A percentile compares a stretch with the other conserved stretches of the same genome.
Evolutionary conservation across 306 rosid species (phyloP).

Genomic region (Cicer arietinum): DNA sequence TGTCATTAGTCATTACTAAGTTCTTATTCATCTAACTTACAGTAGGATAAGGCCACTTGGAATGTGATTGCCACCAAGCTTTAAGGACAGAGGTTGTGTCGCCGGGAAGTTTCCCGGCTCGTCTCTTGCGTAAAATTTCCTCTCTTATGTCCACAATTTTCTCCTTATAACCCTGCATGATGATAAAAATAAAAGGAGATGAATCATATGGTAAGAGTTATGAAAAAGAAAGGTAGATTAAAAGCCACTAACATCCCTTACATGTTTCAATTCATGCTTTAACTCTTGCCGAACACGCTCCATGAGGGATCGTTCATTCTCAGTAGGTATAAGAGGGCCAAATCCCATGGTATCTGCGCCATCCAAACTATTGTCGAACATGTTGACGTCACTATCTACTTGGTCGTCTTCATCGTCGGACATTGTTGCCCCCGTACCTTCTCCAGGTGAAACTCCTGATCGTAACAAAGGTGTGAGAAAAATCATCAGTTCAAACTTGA

Average conservation of each 20-base stretch:
- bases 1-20: no score
- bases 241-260: conserved; percentile 26
- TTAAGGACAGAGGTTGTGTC: conserved; percentile 91
- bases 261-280: conserved; percentile 88
- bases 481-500: conserved; percentile 27
- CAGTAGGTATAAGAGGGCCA: conserved; percentile 96
- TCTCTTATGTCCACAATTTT: conserved; percentile 93
- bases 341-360: conserved; percentile 87
- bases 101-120: conserved; percentile 98
- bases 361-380: conserved; percentile 75
- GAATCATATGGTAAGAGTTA: background rate
- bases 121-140: conserved; percentile 90
- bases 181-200: conserved; percentile 4
- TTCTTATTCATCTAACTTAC: conserved; percentile 56
- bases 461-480: conserved; percentile 27
- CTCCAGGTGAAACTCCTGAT: conserved; percentile 93
- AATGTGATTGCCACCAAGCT: conserved; percentile 95
- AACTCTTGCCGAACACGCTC: conserved; percentile 94
- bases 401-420: conserved; percentile 93
- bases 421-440: conserved; percentile 97
- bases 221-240: conserved; percentile 1
- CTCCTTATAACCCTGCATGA: conserved; percentile 83
- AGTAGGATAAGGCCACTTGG: conserved; percentile 97
- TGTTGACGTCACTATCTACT: conserved; percentile 71
- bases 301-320: conserved; percentile 90